phyloP scores from a whole-genome alignment of 441 rosid species.

The Omphalea diandra region DNA sequence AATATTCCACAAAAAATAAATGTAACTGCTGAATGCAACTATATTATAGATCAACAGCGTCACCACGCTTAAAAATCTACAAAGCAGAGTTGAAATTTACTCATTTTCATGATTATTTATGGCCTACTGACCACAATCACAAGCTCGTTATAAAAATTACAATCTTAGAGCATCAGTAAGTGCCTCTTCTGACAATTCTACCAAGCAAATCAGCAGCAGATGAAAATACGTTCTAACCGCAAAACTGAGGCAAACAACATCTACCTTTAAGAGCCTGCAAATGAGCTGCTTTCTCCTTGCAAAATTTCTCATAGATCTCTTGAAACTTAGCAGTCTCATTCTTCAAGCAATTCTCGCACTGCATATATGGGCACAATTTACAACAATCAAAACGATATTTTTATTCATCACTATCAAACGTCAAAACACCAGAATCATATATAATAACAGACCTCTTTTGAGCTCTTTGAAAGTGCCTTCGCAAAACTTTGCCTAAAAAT shows the following conservation, averaged over 20 bases:
- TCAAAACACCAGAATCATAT: too few relatives aligned
- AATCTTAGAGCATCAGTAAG: too few relatives aligned
- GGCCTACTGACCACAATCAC: not conserved
- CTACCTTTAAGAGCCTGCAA: constrained; percentile 63
- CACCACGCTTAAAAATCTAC: not conserved
- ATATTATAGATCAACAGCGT: too few relatives aligned
- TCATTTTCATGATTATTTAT: not conserved
- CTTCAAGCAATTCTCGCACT: constrained; percentile 72
- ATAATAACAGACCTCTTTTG: constrained; percentile 83
- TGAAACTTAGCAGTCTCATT: constrained; percentile 66
- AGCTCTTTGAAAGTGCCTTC: constrained; percentile 73
- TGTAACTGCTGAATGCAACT: too few relatives aligned
- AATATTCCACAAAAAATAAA: too few relatives aligned
- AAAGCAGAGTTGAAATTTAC: not conserved
- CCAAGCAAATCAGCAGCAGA: not conserved
- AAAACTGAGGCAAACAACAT: not conserved
- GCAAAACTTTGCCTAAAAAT: constrained; percentile 58
- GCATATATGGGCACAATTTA: constrained; percentile 29
- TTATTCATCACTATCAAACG: not conserved
- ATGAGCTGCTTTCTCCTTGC: constrained; percentile 61
- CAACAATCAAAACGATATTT: constrained; percentile 11
- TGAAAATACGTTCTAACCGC: not conserved
- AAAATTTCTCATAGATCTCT: constrained; percentile 57
- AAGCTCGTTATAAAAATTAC: not conserved
- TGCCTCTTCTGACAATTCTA: not conserved